Base-by-base conservation (phyloP, 2,329 filamentous ascomycete species). In the Cladophialophora yegresii region DNA sequence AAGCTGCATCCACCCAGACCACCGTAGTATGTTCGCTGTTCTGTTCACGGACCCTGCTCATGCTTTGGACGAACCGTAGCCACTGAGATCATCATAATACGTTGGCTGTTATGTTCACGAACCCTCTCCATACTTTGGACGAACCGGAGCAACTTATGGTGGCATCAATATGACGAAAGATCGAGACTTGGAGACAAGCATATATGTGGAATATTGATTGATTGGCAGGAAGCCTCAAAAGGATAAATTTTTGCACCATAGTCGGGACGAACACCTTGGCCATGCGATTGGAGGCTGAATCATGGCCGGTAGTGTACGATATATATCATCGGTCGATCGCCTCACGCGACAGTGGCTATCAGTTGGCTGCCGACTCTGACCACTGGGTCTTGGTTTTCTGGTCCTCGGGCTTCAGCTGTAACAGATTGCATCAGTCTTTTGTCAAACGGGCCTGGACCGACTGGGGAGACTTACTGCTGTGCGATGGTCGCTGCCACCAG, bases 381-480 rank as follows among this genome's bases (percentile, higher is more conserved):
- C 64, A 66, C 43, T 63, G 61, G 32, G 64, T 66, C 26, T 53
- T 58, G 6, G 64, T 63, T 58, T 61, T 61, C 36, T 66, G 64
- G 13, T 63, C 49, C 28, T 66, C 64, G 13, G 57, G 43, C 13
- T 36, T 40, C 26, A 64, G n/a, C 62, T 64, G 53, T 33, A 53
- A 32, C 53, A 33, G 22, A 36, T 16, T 47, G 13, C 26, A 56
- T 64, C 50, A 64, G 49, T 60, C 20, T 40, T 30, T 23, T 13
- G 33, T 47, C 36, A 28, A 3, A 13, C 36, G 12, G 30, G 28
- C 28, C 28, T 20, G 22, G 32, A 36, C 28, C 12, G 45, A 28
- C 47, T n/a, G 16, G 30, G 3, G 36, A 4, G 20, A 65, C 64
- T 64, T 55, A 67, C 64, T 22, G 16, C 20, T 13, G 57, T 20